Evolutionary conservation across 495 filamentous ascomycete genomes (phyloP).

Genomic region (Filosporella fistucella): DNA sequence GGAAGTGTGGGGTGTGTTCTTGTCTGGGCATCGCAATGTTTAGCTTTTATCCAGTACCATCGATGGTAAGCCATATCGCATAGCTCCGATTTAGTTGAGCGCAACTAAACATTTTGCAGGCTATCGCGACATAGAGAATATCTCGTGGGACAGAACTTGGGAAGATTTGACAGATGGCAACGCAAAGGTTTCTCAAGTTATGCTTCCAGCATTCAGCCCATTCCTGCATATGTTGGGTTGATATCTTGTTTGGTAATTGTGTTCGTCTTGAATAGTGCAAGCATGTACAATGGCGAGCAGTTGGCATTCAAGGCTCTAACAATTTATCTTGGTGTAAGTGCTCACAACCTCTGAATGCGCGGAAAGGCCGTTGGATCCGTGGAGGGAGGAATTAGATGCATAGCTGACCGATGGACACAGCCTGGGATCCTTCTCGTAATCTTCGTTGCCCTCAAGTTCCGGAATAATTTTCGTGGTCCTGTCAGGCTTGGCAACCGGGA

Average conservation of each 20-base stretch:
- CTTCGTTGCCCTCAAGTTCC: conserved; percentile 6
- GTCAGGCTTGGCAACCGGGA: conserved; percentile 3
- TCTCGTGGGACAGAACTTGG: background rate
- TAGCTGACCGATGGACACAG: background rate
- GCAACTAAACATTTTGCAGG: conserved; percentile 2
- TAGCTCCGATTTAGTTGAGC: too few species aligned
- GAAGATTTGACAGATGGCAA: conserved; percentile 8
- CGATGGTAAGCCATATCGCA: conserved; percentile 10
- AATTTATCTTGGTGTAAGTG: conserved; percentile 9
- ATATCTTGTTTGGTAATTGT: conserved; percentile 10
- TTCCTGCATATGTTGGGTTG: conserved; percentile 10
- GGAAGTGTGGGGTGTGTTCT: conserved; percentile 35
- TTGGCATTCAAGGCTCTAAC: conserved; percentile 2
- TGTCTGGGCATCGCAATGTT: conserved; percentile 39
- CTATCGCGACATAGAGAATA: background rate
- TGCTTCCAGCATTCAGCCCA: conserved; percentile 1
- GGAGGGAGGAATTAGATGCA: background rate
- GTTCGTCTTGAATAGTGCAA: conserved; percentile 11
- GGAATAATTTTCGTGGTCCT: background rate
- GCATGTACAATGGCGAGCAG: conserved; percentile 7
- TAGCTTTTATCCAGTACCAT: conserved; percentile 38
- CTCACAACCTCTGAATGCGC: background rate
- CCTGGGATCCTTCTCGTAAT: conserved; percentile 3
- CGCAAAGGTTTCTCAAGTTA: conserved; percentile 10
- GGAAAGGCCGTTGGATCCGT: too few species aligned